Base-by-base conservation (phyloP, 768 basidiomycete genomes). In the Heimioporus sp. region DNA sequence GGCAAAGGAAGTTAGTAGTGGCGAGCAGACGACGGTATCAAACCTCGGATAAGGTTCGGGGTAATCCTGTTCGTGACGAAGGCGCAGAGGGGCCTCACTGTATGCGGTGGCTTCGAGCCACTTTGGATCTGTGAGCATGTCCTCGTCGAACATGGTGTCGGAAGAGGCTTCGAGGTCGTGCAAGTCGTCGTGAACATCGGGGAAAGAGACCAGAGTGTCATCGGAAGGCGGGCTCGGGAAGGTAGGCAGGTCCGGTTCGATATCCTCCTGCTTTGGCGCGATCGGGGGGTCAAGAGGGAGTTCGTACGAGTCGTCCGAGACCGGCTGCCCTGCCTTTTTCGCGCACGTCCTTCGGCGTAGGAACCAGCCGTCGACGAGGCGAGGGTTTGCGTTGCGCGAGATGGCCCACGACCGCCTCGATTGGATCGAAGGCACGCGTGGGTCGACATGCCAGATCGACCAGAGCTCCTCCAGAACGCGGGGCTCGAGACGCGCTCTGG, bases 331-430 rank as follows among this genome's bases (percentile, higher is more conserved):
- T 5, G 28, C 11, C 24, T 51, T 68, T 52, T 64, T 70, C 10
- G 68, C 68, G 15, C 24, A 21, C 6, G 52, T 45, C 37, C 6
- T 66, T 47, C 66, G 64, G 48, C 62, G 51, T n/a, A 46, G 24
- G 55, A 68, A 68, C 66, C 66, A 68, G n/a, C 10, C n/a, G 16
- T 53, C 53, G 11, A 68, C 60, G 9, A 62, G 51, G 13, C 48
- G 55, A 24, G 60, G 55, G 31, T 30, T 55, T 37, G 58, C 58
- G 28, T 53, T 39, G 45, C 57, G 66, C 9, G 60, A 62, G 39
- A 52, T 51, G 0, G 66, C 66, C 66, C 66, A 68, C 21, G 50
- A 53, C 34, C 52, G 60, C 40, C 66, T 50, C n/a, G 69, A 68
- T 24, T 46, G 51, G 32, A 67, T 10, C 3, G 69, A 60, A 30